Percentiles rank a stretch among this genome's conserved stretches.
Evolutionary conservation across 2,329 filamentous ascomycete genomes (phyloP).

Genomic region (Pyricularia grisea): DNA sequence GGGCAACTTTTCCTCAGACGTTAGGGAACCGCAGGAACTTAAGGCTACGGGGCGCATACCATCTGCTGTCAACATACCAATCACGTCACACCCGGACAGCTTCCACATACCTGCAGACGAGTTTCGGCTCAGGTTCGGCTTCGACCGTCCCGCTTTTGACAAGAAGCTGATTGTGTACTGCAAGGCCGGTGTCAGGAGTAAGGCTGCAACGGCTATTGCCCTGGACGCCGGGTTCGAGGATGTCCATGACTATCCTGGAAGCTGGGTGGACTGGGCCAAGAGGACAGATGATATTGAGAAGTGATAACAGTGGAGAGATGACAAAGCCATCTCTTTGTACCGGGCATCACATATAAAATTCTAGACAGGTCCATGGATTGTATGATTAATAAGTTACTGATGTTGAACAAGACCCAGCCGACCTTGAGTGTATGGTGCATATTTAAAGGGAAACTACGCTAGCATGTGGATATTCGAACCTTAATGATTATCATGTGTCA

Average conservation of each 20-base stretch:
- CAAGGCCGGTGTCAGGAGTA: constrained; percentile 78
- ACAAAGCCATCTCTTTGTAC: neutral
- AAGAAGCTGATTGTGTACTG: constrained; percentile 77
- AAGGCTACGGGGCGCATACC: constrained; percentile 63
- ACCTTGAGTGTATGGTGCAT: neutral
- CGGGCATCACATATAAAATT: too few species aligned
- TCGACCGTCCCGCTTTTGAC: constrained; percentile 50
- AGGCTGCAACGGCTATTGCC: constrained; percentile 68
- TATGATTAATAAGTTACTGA: neutral
- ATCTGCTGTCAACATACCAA: constrained; percentile 70
- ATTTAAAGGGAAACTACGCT: neutral
- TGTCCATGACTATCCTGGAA: constrained; percentile 64
- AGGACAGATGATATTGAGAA: constrained; percentile 46
- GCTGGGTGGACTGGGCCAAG: constrained; percentile 74
- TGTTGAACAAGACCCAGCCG: neutral
- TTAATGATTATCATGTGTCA: neutral
- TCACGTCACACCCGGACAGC: constrained; percentile 67
- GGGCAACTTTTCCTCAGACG: constrained; percentile 34
- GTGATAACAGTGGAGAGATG: neutral
- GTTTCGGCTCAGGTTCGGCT: constrained; percentile 77
- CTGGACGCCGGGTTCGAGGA: constrained; percentile 64
- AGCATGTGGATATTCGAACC: neutral
- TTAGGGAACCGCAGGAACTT: constrained; percentile 65
- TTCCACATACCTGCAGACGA: constrained; percentile 68
- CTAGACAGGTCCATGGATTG: too few species aligned